These are phyloP conservation scores for Barbarea vulgaris DNA, from an alignment of 345 rosid genomes.

Conservation along the genomic window DNA sequence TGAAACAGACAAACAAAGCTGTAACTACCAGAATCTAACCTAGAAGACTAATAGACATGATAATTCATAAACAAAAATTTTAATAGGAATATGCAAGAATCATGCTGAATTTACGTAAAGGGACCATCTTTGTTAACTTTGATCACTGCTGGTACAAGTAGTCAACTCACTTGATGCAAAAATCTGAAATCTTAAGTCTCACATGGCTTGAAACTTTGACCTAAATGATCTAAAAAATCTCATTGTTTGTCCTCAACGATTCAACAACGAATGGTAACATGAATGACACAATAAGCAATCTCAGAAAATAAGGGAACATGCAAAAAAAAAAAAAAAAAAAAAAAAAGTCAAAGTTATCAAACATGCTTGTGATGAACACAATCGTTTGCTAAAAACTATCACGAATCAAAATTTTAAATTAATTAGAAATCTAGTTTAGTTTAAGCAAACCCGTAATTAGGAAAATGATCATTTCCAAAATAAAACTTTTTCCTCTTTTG, in stretches of 20 bases:
- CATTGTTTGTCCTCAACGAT: neutral
- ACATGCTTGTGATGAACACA: constrained; percentile 24
- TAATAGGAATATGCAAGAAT: neutral
- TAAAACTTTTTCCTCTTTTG: neutral
- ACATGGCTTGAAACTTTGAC: neutral
- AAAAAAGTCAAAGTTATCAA: constrained; percentile 2
- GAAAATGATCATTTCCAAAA: neutral
- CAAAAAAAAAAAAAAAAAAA: neutral
- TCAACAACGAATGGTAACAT: neutral
- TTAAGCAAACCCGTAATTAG: neutral
- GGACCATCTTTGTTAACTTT: neutral
- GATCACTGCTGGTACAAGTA: constrained; percentile 9
- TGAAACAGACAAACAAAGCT: constrained; percentile 14
- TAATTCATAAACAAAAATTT: neutral
- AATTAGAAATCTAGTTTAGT: neutral
- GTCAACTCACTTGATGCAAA: constrained; percentile 24
- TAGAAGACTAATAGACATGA: neutral
- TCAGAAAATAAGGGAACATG: neutral
- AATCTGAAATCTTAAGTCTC: constrained; percentile 7
- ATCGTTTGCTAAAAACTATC: constrained; percentile 11
- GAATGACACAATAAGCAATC: neutral
- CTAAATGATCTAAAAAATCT: neutral
- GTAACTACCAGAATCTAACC: neutral
- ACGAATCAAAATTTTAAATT: neutral
- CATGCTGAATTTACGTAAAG: neutral